Conservation (phyloP, 1,284 basidiomycete species). For the Rhodotorula sp. region DNA sequence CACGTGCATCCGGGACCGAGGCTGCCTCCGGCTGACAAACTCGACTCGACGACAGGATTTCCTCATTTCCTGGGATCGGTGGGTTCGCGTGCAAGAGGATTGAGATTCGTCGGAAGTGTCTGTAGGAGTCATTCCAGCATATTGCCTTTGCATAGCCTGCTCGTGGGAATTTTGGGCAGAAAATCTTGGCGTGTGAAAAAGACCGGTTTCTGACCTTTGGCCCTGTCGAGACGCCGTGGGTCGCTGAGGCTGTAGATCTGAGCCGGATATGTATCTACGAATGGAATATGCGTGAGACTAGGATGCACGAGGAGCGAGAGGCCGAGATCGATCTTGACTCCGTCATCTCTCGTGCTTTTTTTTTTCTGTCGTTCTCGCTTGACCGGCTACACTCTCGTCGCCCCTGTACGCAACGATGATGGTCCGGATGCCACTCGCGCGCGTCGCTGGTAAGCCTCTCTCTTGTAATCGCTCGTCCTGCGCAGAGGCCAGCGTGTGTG, state of each 20-base stretch:
- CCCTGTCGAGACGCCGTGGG: too few species aligned
- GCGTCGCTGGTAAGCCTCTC: conserved; percentile 9
- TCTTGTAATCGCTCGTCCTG: neutral
- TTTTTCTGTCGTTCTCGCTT: too few species aligned
- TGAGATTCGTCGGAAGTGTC: neutral
- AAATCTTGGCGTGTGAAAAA: too few species aligned
- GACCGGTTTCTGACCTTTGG: too few species aligned
- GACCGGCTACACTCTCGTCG: neutral
- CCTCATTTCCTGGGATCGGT: conserved; percentile 24
- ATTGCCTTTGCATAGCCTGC: too few species aligned
- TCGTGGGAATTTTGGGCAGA: too few species aligned
- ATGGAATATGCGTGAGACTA: too few species aligned
- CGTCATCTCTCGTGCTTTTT: too few species aligned
- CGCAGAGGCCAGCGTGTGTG: neutral
- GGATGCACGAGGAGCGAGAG: too few species aligned
- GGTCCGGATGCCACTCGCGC: conserved; percentile 19
- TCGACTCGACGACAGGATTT: conserved; percentile 19
- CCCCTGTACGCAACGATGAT: neutral
- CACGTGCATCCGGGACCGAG: neutral
- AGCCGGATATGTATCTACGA: too few species aligned
- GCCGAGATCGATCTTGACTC: neutral
- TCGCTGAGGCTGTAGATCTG: too few species aligned
- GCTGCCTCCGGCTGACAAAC: neutral
- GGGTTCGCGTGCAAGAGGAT: conserved; percentile 25
- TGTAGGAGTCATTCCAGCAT: too few species aligned